These are phyloP conservation scores for Thielaviopsis punctulata DNA, from an alignment of 2,329 filamentous ascomycete species.

Conservation along the genomic window DNA sequence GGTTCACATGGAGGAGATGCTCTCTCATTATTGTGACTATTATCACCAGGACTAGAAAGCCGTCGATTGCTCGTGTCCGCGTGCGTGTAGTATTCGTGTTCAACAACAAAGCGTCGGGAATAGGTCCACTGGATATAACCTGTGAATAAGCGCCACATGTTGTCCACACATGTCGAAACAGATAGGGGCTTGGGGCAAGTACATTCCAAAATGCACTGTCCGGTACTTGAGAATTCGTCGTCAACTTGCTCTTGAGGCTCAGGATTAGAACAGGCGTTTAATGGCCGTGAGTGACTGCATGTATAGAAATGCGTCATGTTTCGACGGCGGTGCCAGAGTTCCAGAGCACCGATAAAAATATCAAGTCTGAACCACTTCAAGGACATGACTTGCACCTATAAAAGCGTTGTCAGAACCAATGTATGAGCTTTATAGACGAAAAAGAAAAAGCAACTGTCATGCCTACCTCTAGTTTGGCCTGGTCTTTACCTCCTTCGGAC, in stretches of 20 bases:
- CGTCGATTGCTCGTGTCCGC: too few relatives aligned
- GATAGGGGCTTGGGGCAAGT: background rate
- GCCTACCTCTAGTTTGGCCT: background rate
- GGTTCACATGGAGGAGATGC: too few relatives aligned
- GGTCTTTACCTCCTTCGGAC: background rate
- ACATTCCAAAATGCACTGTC: background rate
- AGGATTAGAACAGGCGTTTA: background rate
- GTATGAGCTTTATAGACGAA: background rate
- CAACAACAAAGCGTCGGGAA: background rate
- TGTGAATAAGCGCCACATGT: background rate
- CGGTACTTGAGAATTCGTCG: background rate
- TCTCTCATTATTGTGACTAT: too few relatives aligned
- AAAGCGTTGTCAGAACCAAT: background rate
- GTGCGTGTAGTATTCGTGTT: too few relatives aligned
- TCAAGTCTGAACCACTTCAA: background rate
- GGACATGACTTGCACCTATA: background rate
- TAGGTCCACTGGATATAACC: background rate
- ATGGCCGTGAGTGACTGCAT: background rate
- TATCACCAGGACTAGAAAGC: too few relatives aligned
- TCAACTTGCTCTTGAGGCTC: background rate
- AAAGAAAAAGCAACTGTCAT: background rate
- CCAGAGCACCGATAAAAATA: constrained; percentile 1
- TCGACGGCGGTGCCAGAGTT: background rate
- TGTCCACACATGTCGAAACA: background rate
- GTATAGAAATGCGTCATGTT: constrained; percentile 1